Evolutionary conservation across 2,329 filamentous ascomycete genomes (phyloP).

Genomic region (Alternaria tenuissima): DNA sequence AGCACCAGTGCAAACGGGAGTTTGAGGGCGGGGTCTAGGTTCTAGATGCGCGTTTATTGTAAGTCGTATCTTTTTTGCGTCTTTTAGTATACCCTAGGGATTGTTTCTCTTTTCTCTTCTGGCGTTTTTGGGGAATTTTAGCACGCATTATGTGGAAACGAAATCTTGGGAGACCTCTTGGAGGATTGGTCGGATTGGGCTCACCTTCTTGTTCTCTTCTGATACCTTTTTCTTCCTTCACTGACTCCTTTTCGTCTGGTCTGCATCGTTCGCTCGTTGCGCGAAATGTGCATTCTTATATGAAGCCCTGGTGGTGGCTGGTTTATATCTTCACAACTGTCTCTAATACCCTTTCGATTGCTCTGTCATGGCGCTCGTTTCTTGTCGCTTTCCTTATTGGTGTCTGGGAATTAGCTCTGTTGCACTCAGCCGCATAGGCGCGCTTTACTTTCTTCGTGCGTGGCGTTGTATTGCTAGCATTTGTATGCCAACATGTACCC

Average conservation of each 20-base stretch:
- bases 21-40: constrained; percentile 9
- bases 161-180: constrained; percentile 3
- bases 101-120: not conserved
- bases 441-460: not conserved
- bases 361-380: not conserved
- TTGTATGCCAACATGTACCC: not conserved
- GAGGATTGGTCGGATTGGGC: not conserved
- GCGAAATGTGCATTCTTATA: not conserved
- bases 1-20: constrained; percentile 19
- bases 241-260: not conserved
- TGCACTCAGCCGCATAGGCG: not conserved
- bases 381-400: not conserved
- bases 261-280: not conserved
- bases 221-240: not conserved
- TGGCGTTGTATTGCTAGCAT: constrained; percentile 1
- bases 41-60: constrained; percentile 1
- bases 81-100: constrained; percentile 17
- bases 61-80: constrained; percentile 2
- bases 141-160: constrained; percentile 4
- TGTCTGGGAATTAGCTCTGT: not conserved
- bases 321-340: constrained; percentile 1
- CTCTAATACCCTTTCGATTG: constrained; percentile 3
- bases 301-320: constrained; percentile 1
- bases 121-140: not conserved
- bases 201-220: not conserved